phyloP scores from a whole-genome alignment of 148 eudicot genomes.

The Nyssa sinensis region DNA sequence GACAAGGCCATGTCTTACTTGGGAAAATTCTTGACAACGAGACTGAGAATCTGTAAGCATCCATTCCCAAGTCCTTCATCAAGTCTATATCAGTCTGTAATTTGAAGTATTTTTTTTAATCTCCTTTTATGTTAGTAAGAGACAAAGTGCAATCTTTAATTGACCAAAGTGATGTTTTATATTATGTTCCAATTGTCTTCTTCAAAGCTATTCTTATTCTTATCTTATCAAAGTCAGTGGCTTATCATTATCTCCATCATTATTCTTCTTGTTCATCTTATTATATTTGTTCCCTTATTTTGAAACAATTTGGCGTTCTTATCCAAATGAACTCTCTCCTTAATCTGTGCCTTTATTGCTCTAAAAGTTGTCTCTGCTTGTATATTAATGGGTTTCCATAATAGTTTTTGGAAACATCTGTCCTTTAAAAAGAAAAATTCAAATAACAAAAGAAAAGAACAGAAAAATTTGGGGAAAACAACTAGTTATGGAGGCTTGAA shows the following conservation, averaged over 20 bases:
- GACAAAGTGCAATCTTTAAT: not conserved
- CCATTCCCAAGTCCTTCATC: constrained; percentile 95
- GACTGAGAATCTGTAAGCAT: constrained; percentile 95
- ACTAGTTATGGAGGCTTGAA: not conserved
- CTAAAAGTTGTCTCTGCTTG: not conserved
- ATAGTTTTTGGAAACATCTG: not conserved
- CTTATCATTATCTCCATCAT: constrained; percentile 4
- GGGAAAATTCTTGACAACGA: constrained; percentile 97
- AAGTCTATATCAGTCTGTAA: constrained; percentile 75
- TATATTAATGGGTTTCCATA: not conserved
- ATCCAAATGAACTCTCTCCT: not conserved
- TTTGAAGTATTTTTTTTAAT: not conserved
- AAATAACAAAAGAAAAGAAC: not conserved
- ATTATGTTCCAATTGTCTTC: not conserved
- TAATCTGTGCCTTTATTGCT: not conserved
- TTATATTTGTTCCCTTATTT: not conserved
- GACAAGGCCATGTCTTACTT: constrained; percentile 41
- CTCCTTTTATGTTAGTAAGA: constrained; percentile 6
- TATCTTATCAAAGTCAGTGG: constrained; percentile 12
- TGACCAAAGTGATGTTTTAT: too few relatives aligned
- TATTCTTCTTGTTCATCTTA: not conserved
- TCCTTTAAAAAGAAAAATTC: not conserved
- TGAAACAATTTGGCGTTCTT: not conserved
- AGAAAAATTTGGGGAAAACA: not conserved
- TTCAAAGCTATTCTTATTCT: constrained; percentile 9